Evolutionary conservation across 495 filamentous ascomycete species (phyloP), one percentile per base, ranked within the genome.

Genomic region (Articulospora tetracladia): DNA sequence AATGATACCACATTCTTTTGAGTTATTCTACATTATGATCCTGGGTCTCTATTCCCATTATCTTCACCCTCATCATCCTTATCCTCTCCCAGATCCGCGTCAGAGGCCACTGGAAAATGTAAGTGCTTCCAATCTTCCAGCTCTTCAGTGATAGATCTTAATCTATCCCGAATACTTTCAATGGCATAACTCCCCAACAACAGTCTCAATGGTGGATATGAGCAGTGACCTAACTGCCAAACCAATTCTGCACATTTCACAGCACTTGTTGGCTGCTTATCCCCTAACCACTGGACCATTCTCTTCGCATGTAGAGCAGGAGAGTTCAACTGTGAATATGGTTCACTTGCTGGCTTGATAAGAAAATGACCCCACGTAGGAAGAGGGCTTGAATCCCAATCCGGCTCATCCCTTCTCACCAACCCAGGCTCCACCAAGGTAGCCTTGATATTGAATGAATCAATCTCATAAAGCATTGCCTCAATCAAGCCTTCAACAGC

Each of bases 181-280:
- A 98, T 92, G 0, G 94, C 94, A 74, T 95, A 97, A 44, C 87
- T 92, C 0, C 94, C 94, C 57, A 98, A 69, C 55, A 97, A 78
- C 62, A 98, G 72, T 24, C 94, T 72, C 57, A 98, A 68, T 0
- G 94, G 94, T 50, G 94, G 94, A 68, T 92, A 95, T 17, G 81
- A 84, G 73, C 94, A 98, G 74, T 98, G 94, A 0, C 86, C 94
- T 39, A 98, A 76, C 78, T 98, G 91, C 94, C 94, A 98, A 8
- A 97, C 88, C 61, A 97, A 76, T 78, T 97, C 90, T n/a, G 93
- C 93, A 58, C 91, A 91, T 73, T 94, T 94, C 51, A 96, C 87
- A 11, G 91, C 92, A 58, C 89, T 95, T 10, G 91, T 93, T 2
- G 93, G 94, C 73, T 97, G 92, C 58, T 89, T 84, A 58, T 97